Base-by-base conservation (phyloP, 1,284 basidiomycete species). In the Wallemia hederae region DNA sequence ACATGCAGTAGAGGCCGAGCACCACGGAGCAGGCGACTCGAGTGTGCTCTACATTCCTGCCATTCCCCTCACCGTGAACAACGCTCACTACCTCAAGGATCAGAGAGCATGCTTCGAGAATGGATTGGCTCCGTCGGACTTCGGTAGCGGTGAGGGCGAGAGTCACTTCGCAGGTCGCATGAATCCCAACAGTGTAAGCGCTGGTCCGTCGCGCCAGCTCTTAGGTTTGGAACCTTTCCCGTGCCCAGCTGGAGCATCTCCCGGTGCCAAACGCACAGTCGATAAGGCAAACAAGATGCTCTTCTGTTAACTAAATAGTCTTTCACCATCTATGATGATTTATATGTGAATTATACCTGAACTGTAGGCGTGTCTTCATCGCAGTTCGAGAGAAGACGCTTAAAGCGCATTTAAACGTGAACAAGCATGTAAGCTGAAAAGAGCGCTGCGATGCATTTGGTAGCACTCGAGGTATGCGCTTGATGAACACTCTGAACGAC, bases 1-100 rank as follows among this genome's bases (percentile, higher is more conserved):
- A 9, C 85, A 87, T 67, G 76, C 80, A 0, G 83, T 87, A 28
- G 84, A 87, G 67, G 63, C 67, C 2, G 68, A 73, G 25, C 82
- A 86, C 67, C 66, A 65, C 7, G 85, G 85, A 0, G 64, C 66
- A 14, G 72, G 71, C 2, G 81, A 85, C 65, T 83, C 82, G 0
- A 80, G 80, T 0, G 83, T 86, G 26, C 66, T 88, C 61, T 88
- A 87, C 68, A 86, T 86, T 62, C 85, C 83, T 0, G 79, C 83
- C 1, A 79, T 79, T 0, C 84, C 84, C 0, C 71, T 85, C 17
- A 84, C 82, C 0, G 59, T 74, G 28, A 69, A 75, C 62, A 85
- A 83, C 68, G 78, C 76, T 7, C 69, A 70, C 17, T 85, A 86
- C 66, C 72, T 86, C 28, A 71, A 72, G 27, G 73, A 75, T 59